phyloP scores from a whole-genome alignment of 345 rosid species.

The Populus deltoides region DNA sequence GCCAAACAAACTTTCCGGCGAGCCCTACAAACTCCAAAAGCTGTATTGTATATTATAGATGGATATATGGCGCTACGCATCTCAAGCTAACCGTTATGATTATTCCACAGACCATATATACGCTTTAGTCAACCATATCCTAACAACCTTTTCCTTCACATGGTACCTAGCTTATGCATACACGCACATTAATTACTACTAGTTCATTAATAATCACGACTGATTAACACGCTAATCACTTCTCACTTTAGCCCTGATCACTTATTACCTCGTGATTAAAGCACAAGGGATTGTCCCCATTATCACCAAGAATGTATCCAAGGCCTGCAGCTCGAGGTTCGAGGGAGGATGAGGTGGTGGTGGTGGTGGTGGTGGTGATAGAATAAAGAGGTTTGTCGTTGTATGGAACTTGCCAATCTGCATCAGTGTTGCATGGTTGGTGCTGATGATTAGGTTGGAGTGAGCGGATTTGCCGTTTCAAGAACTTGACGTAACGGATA shows the following conservation, averaged over 20 bases:
- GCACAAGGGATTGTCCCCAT: constrained; percentile 10
- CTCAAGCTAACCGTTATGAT: constrained; percentile 70
- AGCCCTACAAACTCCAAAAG: constrained; percentile 18
- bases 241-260: constrained; percentile 1
- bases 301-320: constrained; percentile 14
- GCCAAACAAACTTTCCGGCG: constrained; percentile 72
- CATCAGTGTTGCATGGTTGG: neutral
- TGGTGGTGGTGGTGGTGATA: constrained; percentile 17
- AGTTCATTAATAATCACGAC: neutral
- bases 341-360: constrained; percentile 18
- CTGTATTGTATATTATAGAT: constrained; percentile 33
- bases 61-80: constrained; percentile 39
- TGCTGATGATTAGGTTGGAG: constrained; percentile 52
- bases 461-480: constrained; percentile 75
- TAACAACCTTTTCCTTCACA: constrained; percentile 42
- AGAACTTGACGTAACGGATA: constrained; percentile 85
- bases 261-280: constrained; percentile 42
- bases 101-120: constrained; percentile 39
- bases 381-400: constrained; percentile 14
- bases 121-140: constrained; percentile 70
- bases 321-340: constrained; percentile 6
- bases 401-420: constrained; percentile 22
- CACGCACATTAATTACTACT: neutral
- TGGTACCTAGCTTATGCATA: constrained; percentile 4
- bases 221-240: neutral